Conservation (phyloP, 2,329 filamentous ascomycete species). For the Monosporascus sp. region DNA sequence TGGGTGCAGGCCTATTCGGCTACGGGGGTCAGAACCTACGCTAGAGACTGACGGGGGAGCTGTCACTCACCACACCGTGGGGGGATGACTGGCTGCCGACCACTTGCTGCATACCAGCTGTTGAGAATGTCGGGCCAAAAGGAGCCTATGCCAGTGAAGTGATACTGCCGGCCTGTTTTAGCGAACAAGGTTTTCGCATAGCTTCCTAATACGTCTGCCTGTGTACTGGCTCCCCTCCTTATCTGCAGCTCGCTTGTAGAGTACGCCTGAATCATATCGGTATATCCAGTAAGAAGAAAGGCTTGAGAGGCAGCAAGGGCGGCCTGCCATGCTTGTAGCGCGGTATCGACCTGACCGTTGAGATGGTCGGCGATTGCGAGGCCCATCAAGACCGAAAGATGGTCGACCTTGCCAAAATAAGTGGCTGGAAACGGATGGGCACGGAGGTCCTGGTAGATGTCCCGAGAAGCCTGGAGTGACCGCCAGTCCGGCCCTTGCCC, state of each 20-base stretch:
- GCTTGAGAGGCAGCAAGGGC: constrained; percentile 2
- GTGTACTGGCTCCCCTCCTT: not conserved
- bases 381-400: constrained; percentile 1
- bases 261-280: constrained; percentile 7
- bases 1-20: no score
- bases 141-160: constrained; percentile 6
- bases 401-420: constrained; percentile 1
- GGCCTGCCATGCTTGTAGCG: constrained; percentile 1
- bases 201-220: not conserved
- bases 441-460: not conserved
- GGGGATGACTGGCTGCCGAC: not conserved
- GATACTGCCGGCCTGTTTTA: constrained; percentile 4
- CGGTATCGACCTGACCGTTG: not conserved
- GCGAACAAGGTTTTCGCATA: constrained; percentile 1
- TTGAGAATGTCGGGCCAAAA: constrained; percentile 3
- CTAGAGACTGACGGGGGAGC: not conserved
- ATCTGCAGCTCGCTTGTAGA: constrained; percentile 4
- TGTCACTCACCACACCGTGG: not conserved
- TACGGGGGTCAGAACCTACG: not conserved
- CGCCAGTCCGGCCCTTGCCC: not conserved
- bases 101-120: not conserved
- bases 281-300: constrained; percentile 5
- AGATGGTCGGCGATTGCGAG: constrained; percentile 2
- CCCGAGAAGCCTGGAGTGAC: not conserved
- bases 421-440: not conserved